phyloP scores from a whole-genome alignment of 2,329 filamentous ascomycete genomes.

The Lachnellula suecica region DNA sequence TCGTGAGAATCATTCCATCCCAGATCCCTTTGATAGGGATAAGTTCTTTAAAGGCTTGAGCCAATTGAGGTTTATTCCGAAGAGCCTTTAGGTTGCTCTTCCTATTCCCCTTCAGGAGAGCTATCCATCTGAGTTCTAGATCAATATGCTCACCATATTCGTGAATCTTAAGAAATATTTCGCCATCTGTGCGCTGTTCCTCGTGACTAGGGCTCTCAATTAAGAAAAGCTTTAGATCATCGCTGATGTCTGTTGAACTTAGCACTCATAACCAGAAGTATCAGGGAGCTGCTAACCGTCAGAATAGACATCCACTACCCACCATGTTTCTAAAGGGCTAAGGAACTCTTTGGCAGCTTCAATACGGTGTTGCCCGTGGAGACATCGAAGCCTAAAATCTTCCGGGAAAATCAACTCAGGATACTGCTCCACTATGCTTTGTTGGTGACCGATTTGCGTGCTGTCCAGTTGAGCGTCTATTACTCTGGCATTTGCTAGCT shows the following conservation, averaged over 20 bases:
- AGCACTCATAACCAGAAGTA: background rate
- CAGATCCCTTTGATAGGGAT: no score
- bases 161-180: background rate
- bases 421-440: background rate
- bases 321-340: constrained; percentile 6
- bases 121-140: background rate
- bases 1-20: no score
- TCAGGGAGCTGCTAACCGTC: background rate
- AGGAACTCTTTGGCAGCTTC: constrained; percentile 8
- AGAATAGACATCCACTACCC: constrained; percentile 3
- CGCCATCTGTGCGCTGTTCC: background rate
- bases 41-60: no score
- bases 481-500: constrained; percentile 46
- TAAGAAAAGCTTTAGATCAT: background rate
- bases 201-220: background rate
- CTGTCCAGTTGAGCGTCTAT: background rate
- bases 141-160: background rate
- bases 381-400: constrained; percentile 3
- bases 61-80: no score
- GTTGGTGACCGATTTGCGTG: constrained; percentile 58
- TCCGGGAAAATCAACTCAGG: background rate
- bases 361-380: constrained; percentile 9
- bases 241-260: background rate
- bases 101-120: background rate
- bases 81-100: background rate